Conservation (phyloP, 179 eudicot species). For the Actinidia arguta region DNA sequence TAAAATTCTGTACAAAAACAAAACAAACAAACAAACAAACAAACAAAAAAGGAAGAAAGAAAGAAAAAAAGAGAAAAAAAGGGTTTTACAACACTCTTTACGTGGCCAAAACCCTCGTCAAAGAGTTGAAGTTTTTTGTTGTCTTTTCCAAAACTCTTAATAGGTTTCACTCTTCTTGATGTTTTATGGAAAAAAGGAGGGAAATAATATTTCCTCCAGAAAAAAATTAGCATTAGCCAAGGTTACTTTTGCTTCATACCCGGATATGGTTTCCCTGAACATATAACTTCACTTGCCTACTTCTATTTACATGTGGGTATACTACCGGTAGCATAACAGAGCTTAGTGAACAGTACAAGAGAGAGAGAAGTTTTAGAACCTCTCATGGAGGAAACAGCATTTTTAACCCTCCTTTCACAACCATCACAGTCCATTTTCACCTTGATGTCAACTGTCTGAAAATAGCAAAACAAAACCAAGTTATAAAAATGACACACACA, state of each 20-base stretch:
- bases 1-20: not conserved
- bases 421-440: constrained; percentile 76
- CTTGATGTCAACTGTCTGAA: constrained; percentile 36
- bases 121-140: not conserved
- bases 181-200: not conserved
- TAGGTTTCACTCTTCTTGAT: not conserved
- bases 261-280: too few species aligned
- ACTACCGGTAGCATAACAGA: not conserved
- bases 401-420: constrained; percentile 60
- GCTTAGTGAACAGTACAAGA: not conserved
- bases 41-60: not conserved
- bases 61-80: not conserved
- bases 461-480: constrained; percentile 24
- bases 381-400: constrained; percentile 52
- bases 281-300: too few species aligned
- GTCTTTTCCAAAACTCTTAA: too few species aligned
- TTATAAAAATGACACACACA: not conserved
- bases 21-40: not conserved
- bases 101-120: not conserved
- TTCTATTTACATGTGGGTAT: too few species aligned
- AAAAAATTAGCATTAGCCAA: too few species aligned
- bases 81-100: not conserved
- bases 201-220: not conserved
- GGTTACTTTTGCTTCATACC: too few species aligned
- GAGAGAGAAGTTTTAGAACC: constrained; percentile 32